Evolutionary conservation across 495 filamentous ascomycete genomes (phyloP).

Genomic region (Daldinia decipiens): DNA sequence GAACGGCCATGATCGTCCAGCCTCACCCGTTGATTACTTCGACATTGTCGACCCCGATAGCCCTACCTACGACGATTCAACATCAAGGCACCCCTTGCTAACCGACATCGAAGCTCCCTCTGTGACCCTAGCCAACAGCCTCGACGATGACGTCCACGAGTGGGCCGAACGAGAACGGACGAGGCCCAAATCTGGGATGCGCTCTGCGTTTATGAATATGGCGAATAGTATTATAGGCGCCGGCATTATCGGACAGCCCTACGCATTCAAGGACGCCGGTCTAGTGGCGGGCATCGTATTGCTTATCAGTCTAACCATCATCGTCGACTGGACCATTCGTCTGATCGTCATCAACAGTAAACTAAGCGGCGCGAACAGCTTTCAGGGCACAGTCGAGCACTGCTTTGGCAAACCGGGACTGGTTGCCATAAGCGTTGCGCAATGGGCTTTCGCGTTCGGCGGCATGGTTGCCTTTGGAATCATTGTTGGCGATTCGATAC

Average conservation of each 20-base stretch:
- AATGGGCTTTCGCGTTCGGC: conserved; percentile 98
- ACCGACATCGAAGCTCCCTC: conserved; percentile 89
- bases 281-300: conserved; percentile 81
- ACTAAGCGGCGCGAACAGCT: conserved; percentile 87
- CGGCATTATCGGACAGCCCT: conserved; percentile 97
- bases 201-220: conserved; percentile 93
- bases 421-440: conserved; percentile 88
- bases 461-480: conserved; percentile 99
- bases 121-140: conserved; percentile 74
- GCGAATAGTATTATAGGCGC: conserved; percentile 98
- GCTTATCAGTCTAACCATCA: conserved; percentile 79
- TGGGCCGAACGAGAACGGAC: conserved; percentile 57
- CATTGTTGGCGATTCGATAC: conserved; percentile 95
- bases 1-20: conserved; percentile 47
- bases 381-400: conserved; percentile 92
- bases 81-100: conserved; percentile 72
- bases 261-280: conserved; percentile 91
- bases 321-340: conserved; percentile 95
- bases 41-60: conserved; percentile 58
- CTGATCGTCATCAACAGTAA: conserved; percentile 97
- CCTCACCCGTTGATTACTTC: conserved; percentile 49
- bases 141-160: conserved; percentile 51
- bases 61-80: conserved; percentile 48
- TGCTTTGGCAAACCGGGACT: conserved; percentile 91
- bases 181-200: conserved; percentile 60